Base-by-base conservation (phyloP, 352 stramenopile species). In the Thalassiosira exigua region DNA sequence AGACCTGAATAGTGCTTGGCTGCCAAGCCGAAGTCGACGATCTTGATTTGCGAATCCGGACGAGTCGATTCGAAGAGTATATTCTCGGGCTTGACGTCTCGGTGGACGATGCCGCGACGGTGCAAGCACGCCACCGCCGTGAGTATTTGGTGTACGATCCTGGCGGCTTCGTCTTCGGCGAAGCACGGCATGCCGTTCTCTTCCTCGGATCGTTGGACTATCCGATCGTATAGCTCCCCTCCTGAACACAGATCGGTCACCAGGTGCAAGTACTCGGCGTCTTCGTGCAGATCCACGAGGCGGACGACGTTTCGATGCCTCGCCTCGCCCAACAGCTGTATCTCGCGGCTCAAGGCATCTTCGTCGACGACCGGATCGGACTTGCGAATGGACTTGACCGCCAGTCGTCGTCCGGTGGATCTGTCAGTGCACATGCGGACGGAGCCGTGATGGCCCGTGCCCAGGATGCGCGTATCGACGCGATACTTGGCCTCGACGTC, bases 161-260 rank as follows among this genome's bases (percentile, higher is more conserved):
- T 85, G 57, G 94, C 92, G 3, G 96, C 95, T 61, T 98, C 94
- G 12, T 91, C 85, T 82, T 98, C 96, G 4, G 93, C 95, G 74
- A 94, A 94, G 2, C 70, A 79, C 2, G 12, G 11, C 9, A 19
- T 11, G 12, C 32, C 21, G 19, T 69, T 3, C 19, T n/a, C n/a
- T 0, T 52, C 24, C 44, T 54, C 57, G 12, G 59, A 32, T 61
- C 53, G 69, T 7, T 94, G 87, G 53, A 97, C 95, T 83, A 98
- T 97, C 68, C 92, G 92, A 67, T 97, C 95, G 69, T 97, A 98
- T 26, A 98, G 92, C 71, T 97, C 95, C 51, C 95, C 95, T 36
- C 95, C 95, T 19, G 87, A 95, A 87, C 94, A 98, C 0, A 97
- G 83, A 61, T 98, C 95, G 44, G 94, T 97, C 24, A 97, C 93